Evolutionary conservation across 225 moss, liverwort and hornwort species (phyloP).

Genomic region (Anthoceros angustus): DNA sequence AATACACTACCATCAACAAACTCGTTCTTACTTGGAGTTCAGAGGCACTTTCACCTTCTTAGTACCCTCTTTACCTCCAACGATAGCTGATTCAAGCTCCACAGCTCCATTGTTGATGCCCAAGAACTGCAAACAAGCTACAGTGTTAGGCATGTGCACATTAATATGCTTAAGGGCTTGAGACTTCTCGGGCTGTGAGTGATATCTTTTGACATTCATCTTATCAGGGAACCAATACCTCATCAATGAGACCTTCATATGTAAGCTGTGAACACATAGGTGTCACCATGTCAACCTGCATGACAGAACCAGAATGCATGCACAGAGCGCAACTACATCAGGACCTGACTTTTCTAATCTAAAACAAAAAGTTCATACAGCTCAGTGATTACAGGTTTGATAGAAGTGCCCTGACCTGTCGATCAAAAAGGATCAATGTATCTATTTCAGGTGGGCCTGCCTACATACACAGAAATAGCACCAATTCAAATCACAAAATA

Average conservation of each 20-base stretch:
- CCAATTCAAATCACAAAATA: not conserved
- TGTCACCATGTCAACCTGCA: conserved; percentile 77
- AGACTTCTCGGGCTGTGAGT: not conserved
- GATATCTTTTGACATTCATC: not conserved
- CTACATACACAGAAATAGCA: conserved; percentile 12
- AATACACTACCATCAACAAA: not conserved
- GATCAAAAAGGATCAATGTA: conserved; percentile 77
- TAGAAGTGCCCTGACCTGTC: conserved; percentile 28
- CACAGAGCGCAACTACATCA: not conserved
- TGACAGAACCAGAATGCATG: conserved; percentile 7
- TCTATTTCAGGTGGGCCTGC: conserved; percentile 60
- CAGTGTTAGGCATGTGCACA: not conserved
- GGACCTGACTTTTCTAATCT: not conserved
- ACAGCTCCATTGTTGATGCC: conserved; percentile 81
- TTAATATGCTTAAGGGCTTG: not conserved
- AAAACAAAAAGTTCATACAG: not conserved
- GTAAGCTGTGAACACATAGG: conserved; percentile 98
- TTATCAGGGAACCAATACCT: conserved; percentile 26
- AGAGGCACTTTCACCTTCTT: conserved; percentile 87
- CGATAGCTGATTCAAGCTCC: conserved; percentile 57
- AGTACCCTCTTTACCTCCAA: conserved; percentile 44
- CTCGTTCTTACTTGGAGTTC: conserved; percentile 28
- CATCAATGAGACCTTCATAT: conserved; percentile 93
- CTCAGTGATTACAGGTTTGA: not conserved
- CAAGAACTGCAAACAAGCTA: conserved; percentile 44